These are phyloP conservation scores for Byssoonygena ceratinophila DNA, from an alignment of 2,329 filamentous ascomycete species.

Conservation along the genomic window DNA sequence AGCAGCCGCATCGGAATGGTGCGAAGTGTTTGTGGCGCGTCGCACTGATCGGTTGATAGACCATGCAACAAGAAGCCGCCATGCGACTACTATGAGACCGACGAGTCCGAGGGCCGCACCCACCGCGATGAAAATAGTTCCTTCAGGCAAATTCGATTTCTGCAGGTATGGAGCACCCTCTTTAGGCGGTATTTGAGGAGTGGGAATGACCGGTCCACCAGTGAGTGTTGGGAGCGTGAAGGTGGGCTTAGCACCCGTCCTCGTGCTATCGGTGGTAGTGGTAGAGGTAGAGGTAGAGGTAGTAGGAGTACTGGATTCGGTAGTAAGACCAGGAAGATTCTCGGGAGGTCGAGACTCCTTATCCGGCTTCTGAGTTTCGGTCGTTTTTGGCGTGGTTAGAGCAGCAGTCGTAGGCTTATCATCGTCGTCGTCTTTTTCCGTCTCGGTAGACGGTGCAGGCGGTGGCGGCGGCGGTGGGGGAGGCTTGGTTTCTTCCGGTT, in stretches of 20 bases:
- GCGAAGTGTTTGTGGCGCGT: constrained; percentile 66
- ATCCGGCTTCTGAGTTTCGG: constrained; percentile 14
- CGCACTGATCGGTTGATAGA: constrained; percentile 85
- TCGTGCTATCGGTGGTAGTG: constrained; percentile 19
- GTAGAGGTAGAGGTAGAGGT: too few species aligned
- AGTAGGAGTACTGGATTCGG: constrained; percentile 20
- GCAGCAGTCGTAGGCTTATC: constrained; percentile 16
- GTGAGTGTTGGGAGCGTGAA: constrained; percentile 43
- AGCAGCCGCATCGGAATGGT: constrained; percentile 55
- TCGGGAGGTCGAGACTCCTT: constrained; percentile 13
- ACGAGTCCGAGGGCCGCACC: constrained; percentile 79
- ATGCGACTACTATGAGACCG: constrained; percentile 68
- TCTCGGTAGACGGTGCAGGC: neutral
- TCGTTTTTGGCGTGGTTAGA: constrained; percentile 15
- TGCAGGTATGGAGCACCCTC: constrained; percentile 84
- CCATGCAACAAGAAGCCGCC: constrained; percentile 81
- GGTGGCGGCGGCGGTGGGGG: neutral
- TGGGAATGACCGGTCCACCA: constrained; percentile 54
- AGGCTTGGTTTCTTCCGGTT: neutral
- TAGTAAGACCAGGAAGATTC: constrained; percentile 11
- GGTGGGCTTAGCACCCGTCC: constrained; percentile 23
- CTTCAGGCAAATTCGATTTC: constrained; percentile 71
- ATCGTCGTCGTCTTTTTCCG: constrained; percentile 13
- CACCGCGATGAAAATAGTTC: constrained; percentile 91
- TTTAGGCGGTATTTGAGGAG: constrained; percentile 70